Base-by-base conservation (phyloP, 495 filamentous ascomycete genomes). In the Tuber aestivum region DNA sequence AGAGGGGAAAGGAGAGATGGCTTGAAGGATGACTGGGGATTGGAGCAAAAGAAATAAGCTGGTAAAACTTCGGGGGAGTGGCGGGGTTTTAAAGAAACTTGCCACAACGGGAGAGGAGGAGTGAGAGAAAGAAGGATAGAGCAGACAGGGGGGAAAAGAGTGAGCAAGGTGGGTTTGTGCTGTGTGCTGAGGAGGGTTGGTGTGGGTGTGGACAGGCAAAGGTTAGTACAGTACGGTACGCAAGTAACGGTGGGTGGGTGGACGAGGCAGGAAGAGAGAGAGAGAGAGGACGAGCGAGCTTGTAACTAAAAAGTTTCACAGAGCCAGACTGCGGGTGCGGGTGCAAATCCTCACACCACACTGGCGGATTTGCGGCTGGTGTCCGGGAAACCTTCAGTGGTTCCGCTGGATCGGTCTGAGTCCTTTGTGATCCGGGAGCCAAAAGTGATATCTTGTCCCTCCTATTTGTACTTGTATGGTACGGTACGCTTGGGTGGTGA, bases 261-360 rank as follows among this genome's bases (percentile, higher is more conserved):
- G 56, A 65, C 20, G 16, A 10, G 27, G 27, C 27, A 27, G 50
- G 10, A 56, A 5, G 27, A 65, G 27, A 18, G 56, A 65, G 8
- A 65, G 16, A 65, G 14, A 35, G 56, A 32, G 56, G 35, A 65
- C 27, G 56, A 65, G 56, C 56, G 35, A 65, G 27, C 27, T 27
- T 14, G 12, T 65, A 65, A 65, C 56, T 65, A 65, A 65, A 65
- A 35, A 65, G 27, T 65, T 65, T 65, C 56, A 35, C 27, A 18
- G 56, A 35, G 56, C 56, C 27, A 65, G 56, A 20, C 14, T 65
- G 27, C 56, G 56, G 56, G 27, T 65, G 77, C 77, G 45, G 77
- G 71, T 78, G 75, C 45, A 70, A 78, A 78, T 78, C 77, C 75
- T 77, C 77, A 65, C 56, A 78, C 77, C 75, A 77, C 76, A 75